phyloP scores from a whole-genome alignment of 164 flowering plant genomes.

The Platanus orientalis region DNA sequence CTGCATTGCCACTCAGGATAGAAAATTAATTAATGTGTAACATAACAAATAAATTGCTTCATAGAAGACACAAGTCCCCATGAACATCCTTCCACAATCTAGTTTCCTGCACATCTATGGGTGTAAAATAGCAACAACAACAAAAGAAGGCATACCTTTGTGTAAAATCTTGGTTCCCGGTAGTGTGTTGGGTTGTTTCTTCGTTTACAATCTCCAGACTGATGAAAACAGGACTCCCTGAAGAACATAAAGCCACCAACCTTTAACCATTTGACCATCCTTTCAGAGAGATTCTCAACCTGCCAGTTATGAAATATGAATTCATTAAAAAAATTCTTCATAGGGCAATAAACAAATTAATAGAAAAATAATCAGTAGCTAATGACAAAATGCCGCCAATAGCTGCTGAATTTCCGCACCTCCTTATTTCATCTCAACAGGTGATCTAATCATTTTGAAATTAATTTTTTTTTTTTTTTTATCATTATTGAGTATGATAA shows the following conservation, averaged over 20 bases:
- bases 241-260: constrained; percentile 89
- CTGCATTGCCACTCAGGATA: constrained; percentile 34
- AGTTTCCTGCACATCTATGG: neutral
- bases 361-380: too few species aligned
- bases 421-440: too few species aligned
- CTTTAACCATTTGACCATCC: constrained; percentile 85
- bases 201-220: constrained; percentile 82
- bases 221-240: constrained; percentile 94
- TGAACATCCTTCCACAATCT: too few species aligned
- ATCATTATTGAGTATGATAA: too few species aligned
- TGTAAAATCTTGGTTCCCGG: constrained; percentile 85
- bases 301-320: constrained; percentile 26
- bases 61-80: neutral
- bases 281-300: constrained; percentile 70
- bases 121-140: neutral
- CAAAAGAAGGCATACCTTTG: constrained; percentile 50
- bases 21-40: neutral
- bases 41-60: neutral
- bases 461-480: too few species aligned
- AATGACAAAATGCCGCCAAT: too few species aligned
- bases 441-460: too few species aligned
- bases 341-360: neutral
- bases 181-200: constrained; percentile 85
- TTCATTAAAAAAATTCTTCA: neutral
- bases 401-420: too few species aligned